A percentile compares a stretch with the other conserved stretches of the same genome.
Evolutionary conservation across 2,329 filamentous ascomycete species (phyloP).

Genomic region (Aspergillus fumigatus): DNA sequence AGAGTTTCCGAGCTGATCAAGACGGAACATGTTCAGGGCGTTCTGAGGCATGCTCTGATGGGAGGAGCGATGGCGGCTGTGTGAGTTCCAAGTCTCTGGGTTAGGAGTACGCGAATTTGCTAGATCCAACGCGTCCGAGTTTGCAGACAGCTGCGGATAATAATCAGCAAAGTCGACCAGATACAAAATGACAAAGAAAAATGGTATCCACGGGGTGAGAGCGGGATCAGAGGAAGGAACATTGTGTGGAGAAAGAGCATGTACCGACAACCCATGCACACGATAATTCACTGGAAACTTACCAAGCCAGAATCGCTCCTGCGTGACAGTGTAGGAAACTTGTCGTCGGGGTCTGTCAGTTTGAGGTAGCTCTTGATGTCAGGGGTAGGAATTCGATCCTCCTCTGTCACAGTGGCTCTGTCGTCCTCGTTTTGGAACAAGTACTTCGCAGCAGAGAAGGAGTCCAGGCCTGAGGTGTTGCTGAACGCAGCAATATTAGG

Average conservation of each 20-base stretch:
- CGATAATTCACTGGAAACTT: conserved; percentile 27
- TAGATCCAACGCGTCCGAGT: conserved; percentile 75
- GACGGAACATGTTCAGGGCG: conserved; percentile 40
- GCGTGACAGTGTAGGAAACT: conserved; percentile 66
- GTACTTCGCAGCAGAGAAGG: conserved; percentile 80
- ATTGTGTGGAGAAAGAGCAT: background rate
- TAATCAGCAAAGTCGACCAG: conserved; percentile 33
- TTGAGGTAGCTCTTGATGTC: conserved; percentile 67
- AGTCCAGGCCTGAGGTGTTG: conserved; percentile 57
- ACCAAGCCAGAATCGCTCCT: conserved; percentile 53
- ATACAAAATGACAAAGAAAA: background rate
- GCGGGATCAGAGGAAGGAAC: background rate
- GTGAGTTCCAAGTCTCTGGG: conserved; percentile 61
- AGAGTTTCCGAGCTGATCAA: conserved; percentile 32
- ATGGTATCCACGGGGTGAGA: background rate
- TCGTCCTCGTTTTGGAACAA: conserved; percentile 83
- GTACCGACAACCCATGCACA: background rate
- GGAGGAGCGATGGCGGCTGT: conserved; percentile 64
- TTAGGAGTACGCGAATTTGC: conserved; percentile 65
- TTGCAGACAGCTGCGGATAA: conserved; percentile 65
- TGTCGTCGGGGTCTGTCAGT: conserved; percentile 71
- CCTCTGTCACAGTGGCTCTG: conserved; percentile 39
- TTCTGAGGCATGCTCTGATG: conserved; percentile 58
- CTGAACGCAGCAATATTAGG: conserved; percentile 26
- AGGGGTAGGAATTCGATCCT: conserved; percentile 53